Conservation (phyloP, 805 yeast genomes). For the Kluyveromyces aestuarii region DNA sequence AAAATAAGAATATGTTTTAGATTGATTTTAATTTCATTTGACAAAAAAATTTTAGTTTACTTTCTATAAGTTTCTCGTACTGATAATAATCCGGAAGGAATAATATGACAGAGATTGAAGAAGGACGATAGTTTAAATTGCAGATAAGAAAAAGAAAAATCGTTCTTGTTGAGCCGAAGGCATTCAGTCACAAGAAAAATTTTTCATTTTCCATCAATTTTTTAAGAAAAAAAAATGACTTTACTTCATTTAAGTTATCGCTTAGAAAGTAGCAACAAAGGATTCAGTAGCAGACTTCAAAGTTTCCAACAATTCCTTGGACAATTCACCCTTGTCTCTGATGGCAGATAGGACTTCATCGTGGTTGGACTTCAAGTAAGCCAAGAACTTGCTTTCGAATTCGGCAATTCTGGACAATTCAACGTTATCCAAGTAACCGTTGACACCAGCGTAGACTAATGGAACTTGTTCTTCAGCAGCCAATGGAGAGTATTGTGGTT, state of each 20-base stretch:
- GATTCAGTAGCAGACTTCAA: constrained; percentile 88
- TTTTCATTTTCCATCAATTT: neutral
- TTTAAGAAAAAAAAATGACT: neutral
- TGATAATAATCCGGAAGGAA: neutral
- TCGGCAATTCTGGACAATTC: constrained; percentile 80
- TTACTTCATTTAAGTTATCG: neutral
- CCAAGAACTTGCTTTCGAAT: constrained; percentile 87
- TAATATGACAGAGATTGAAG: neutral
- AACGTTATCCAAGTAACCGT: constrained; percentile 91
- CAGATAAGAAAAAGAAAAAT: neutral
- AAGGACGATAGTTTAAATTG: neutral
- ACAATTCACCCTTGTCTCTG: constrained; percentile 80
- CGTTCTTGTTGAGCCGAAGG: neutral
- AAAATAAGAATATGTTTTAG: constrained; percentile 2
- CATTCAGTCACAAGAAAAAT: neutral
- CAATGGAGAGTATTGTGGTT: constrained; percentile 93
- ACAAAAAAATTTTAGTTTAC: constrained; percentile 1
- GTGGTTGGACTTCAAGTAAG: constrained; percentile 88
- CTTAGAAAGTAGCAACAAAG: constrained; percentile 82
- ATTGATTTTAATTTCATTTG: constrained; percentile 1
- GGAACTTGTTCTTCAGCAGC: constrained; percentile 99
- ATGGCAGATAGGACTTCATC: constrained; percentile 74
- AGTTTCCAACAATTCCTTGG: constrained; percentile 77
- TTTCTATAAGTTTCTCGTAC: neutral
- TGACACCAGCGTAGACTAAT: constrained; percentile 97